Evolutionary conservation across 1,284 basidiomycete species (phyloP), one percentile per base, ranked within the genome.

Genomic region (Ganoderma leucocontextum): DNA sequence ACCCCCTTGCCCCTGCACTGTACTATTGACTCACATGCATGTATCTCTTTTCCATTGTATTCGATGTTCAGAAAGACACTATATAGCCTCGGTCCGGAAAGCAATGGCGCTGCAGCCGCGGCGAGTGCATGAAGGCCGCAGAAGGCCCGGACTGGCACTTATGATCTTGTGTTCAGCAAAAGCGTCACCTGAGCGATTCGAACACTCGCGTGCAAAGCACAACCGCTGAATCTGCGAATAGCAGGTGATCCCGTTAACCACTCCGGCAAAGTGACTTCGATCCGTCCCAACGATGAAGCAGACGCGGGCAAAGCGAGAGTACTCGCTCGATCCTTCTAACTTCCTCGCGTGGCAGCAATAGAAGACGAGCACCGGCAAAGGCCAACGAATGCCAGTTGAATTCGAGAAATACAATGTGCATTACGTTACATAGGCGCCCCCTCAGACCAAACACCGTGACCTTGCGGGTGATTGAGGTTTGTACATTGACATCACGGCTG

Each of bases 221-320:
- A 76, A 75, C 74, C 73, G 75, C 75, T 75, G 19, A 25, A 49
- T 25, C 47, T 49, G 47, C 47, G 29, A 29, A 29, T 29, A 92
- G 91, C 91, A 93, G 91, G 91, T 91, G 91, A 93, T 92, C 91
- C 91, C 91, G 91, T 93, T 92, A 92, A 93, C 91, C 91, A 92
- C 91, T 93, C 91, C 91, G 91, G 91, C 91, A 93, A 93, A 91
- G 91, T 91, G 91, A 91, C 91, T 41, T 73, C 15, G 22, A 13
- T 12, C 42, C 4, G 19, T 17, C 13, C 41, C 17, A 15, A 42
- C 15, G 5, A 19, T 7, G 17, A 44, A 44, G 17, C 8, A 44
- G 6, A 44, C 19, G 5, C 42, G 6, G 17, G 39, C 9, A 41
- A 13, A 42, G 19, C 17, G 41, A 42, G 17, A n/a, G n/a, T n/a